A percentile compares a stretch with the other conserved stretches of the same genome.
phyloP scores from a whole-genome alignment of 164 flowering plant species.

The Macadamia integrifolia region DNA sequence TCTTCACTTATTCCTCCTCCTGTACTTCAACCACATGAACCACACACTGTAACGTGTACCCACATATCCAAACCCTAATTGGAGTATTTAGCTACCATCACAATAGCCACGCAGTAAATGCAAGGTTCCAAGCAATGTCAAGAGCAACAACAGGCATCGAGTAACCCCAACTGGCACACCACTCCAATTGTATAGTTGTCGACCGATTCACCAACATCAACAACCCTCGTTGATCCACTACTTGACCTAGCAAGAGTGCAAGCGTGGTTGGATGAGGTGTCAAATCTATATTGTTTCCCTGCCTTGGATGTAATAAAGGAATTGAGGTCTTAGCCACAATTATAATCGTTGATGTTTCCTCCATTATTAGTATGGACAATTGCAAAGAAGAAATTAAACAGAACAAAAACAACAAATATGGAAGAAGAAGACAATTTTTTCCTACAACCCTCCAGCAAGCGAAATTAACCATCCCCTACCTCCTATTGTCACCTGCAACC shows the following conservation, averaged over 20 bases:
- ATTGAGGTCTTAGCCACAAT: neutral
- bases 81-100: constrained; percentile 51
- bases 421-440: neutral
- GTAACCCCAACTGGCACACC: constrained; percentile 18
- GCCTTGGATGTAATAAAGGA: neutral
- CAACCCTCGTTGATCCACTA: neutral
- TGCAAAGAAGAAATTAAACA: neutral
- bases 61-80: constrained; percentile 56
- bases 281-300: neutral
- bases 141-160: constrained; percentile 48
- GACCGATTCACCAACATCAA: constrained; percentile 6
- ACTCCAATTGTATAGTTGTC: constrained; percentile 10
- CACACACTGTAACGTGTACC: constrained; percentile 61
- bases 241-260: constrained; percentile 4
- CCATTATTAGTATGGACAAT: neutral
- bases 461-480: no score
- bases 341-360: neutral
- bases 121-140: constrained; percentile 61
- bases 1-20: constrained; percentile 15
- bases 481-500: no score
- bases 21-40: constrained; percentile 49
- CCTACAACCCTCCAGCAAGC: no score
- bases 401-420: neutral
- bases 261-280: neutral
- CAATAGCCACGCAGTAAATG: constrained; percentile 45